Percentiles rank a stretch among this genome's conserved stretches.
Conservation (phyloP, 2,329 filamentous ascomycete genomes). For the Raffaelea arxii region DNA sequence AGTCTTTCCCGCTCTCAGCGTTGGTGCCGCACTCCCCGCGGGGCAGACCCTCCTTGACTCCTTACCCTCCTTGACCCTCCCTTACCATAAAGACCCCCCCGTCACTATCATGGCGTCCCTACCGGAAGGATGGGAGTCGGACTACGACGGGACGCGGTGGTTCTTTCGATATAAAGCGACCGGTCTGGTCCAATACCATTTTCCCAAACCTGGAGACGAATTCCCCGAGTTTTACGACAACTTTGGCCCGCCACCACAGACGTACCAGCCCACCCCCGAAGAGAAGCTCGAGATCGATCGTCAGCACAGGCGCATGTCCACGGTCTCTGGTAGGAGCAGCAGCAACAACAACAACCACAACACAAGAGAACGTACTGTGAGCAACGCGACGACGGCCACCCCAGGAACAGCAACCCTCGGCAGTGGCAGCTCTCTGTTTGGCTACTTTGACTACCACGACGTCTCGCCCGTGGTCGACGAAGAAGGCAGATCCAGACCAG, state of each 20-base stretch:
- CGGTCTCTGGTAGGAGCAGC: too few species aligned
- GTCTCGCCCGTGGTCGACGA: constrained; percentile 35
- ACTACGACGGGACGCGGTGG: constrained; percentile 49
- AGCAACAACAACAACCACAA: neutral
- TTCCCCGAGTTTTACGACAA: constrained; percentile 41
- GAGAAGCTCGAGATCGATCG: constrained; percentile 43
- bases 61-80: too few species aligned
- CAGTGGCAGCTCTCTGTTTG: constrained; percentile 26
- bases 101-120: constrained; percentile 34
- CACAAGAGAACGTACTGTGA: constrained; percentile 6
- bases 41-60: too few species aligned
- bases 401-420: constrained; percentile 23
- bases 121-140: constrained; percentile 45
- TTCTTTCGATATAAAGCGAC: constrained; percentile 47
- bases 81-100: too few species aligned
- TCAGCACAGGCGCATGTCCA: constrained; percentile 31
- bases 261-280: constrained; percentile 34
- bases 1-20: too few species aligned
- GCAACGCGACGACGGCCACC: constrained; percentile 14
- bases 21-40: too few species aligned
- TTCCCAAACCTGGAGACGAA: constrained; percentile 47
- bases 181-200: constrained; percentile 45
- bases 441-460: constrained; percentile 40
- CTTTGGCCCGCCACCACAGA: constrained; percentile 18
- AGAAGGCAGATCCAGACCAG: neutral